Evolutionary conservation across 139 green algal species (phyloP), one percentile per base, ranked within the genome.

Genomic region (Bryopsis sp.): DNA sequence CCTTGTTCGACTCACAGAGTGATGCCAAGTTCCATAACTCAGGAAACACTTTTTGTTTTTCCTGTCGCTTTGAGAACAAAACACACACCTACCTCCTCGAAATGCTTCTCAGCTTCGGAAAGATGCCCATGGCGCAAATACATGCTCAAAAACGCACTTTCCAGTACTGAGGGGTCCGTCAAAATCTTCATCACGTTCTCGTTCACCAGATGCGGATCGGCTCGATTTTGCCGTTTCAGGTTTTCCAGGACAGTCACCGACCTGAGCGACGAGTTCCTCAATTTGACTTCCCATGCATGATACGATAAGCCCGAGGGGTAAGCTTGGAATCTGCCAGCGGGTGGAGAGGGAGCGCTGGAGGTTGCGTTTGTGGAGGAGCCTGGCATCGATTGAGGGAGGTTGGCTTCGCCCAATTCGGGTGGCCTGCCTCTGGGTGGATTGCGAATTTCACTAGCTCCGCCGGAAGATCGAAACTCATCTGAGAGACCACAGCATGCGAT

Each of bases 71-170:
- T n/a, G n/a, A n/a, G n/a, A n/a, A n/a, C n/a, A n/a, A n/a, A n/a
- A n/a, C n/a, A n/a, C n/a, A n/a, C n/a, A n/a, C n/a, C n/a, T n/a
- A n/a, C n/a, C 43, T 11, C 19, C 15, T 54, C 43, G 15, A 54
- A 19, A 11, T 54, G 43, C 19, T 54, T 7, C 33, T 67, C 4
- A 26, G 59, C 59, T 8, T 67, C 59, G 39, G 39, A 26, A 26
- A 67, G 19, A 26, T 31, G 39, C 28, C 59, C 59, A 67, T 67
- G 59, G 15, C 59, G 59, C 6, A 11, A 47, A 26, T 67, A 67
- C 59, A 67, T 67, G 19, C 59, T 67, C 59, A 67, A 47, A 31
- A 67, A 67, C 19, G 59, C 59, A n/a, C 59, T 22, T n/a, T 8
- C 15, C 11, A 67, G 59, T 5, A 32, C 33, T 19, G 5, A 7